Percentiles rank a stretch among this genome's conserved stretches.
phyloP scores from a whole-genome alignment of 352 stramenopile species.

The Globisporangium middletonii region DNA sequence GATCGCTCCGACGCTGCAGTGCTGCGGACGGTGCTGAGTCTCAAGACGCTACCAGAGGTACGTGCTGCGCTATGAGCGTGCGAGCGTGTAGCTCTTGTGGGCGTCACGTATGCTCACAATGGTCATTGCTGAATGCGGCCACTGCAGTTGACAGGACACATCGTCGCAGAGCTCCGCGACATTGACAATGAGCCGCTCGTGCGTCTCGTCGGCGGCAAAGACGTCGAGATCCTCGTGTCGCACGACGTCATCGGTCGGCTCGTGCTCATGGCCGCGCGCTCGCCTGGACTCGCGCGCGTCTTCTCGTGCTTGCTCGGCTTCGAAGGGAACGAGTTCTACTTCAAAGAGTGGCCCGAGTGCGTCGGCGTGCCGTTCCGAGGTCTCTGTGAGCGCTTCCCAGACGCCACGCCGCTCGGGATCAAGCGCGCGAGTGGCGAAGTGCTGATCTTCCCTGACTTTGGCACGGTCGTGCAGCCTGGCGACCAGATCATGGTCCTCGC shows the following conservation, averaged over 20 bases:
- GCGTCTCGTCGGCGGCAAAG: slow-evolving; percentile 64
- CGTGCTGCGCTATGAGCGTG: not conserved
- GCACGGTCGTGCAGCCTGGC: slow-evolving; percentile 27
- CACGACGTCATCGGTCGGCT: slow-evolving; percentile 88
- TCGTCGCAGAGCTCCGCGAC: slow-evolving; percentile 84
- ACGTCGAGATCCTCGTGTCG: slow-evolving; percentile 81
- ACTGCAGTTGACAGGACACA: slow-evolving; percentile 52
- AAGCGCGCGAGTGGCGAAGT: slow-evolving; percentile 53
- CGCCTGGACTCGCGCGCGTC: slow-evolving; percentile 67
- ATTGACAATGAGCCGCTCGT: slow-evolving; percentile 85
- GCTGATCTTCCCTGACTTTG: slow-evolving; percentile 43
- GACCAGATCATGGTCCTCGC: slow-evolving; percentile 81
- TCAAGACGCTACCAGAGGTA: slow-evolving; percentile 71
- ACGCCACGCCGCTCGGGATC: slow-evolving; percentile 78
- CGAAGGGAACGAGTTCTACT: slow-evolving; percentile 88
- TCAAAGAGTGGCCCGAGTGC: slow-evolving; percentile 82
- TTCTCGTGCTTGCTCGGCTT: slow-evolving; percentile 77
- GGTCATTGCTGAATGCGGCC: not conserved
- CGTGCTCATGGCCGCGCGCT: slow-evolving; percentile 81
- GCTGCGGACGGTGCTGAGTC: slow-evolving; percentile 68
- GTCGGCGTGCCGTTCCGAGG: slow-evolving; percentile 54
- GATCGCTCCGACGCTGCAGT: slow-evolving; percentile 78
- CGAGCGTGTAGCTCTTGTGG: not conserved
- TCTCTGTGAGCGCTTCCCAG: slow-evolving; percentile 67
- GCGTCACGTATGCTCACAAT: not conserved